phyloP scores from a whole-genome alignment of 208 protist species.

The Crithidia mellificae region DNA sequence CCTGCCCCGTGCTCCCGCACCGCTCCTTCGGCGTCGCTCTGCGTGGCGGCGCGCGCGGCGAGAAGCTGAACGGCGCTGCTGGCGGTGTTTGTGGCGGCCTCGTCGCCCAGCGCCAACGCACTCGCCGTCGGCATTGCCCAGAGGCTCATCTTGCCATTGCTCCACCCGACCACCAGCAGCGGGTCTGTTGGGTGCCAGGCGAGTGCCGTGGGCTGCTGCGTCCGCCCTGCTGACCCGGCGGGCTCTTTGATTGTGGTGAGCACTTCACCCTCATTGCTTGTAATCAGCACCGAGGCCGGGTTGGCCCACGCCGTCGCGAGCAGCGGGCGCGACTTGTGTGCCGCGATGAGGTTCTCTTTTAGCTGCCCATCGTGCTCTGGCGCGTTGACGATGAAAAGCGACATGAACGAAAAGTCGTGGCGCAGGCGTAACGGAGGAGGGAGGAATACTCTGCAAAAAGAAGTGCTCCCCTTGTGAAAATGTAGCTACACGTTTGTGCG shows the following conservation, averaged over 20 bases:
- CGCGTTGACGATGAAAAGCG: slow-evolving; percentile 74
- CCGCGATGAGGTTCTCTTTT: slow-evolving; percentile 50
- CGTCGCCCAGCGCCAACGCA: slow-evolving; percentile 39
- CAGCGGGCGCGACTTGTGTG: slow-evolving; percentile 62
- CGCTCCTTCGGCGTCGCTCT: slow-evolving; percentile 60
- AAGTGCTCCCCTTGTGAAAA: no score
- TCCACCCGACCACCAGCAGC: slow-evolving; percentile 84
- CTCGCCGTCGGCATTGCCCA: slow-evolving; percentile 54
- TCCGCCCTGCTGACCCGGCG: slow-evolving; percentile 22
- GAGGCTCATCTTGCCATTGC: slow-evolving; percentile 67
- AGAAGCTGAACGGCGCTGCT: slow-evolving; percentile 39
- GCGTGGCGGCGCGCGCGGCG: slow-evolving; percentile 37
- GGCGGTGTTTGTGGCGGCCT: slow-evolving; percentile 12
- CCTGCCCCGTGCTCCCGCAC: slow-evolving; percentile 61
- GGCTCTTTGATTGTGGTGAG: slow-evolving; percentile 53
- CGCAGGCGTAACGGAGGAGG: no score
- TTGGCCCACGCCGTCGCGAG: slow-evolving; percentile 70
- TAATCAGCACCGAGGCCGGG: slow-evolving; percentile 73
- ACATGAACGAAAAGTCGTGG: slow-evolving; percentile 36
- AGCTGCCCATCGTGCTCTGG: slow-evolving; percentile 60
- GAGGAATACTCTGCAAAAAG: no score
- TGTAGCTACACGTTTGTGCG: no score
- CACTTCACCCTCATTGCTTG: slow-evolving; percentile 79
- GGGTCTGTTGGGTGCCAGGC: slow-evolving; percentile 85
- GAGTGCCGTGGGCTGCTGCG: slow-evolving; percentile 46